Conservation (phyloP, 2,329 filamentous ascomycete genomes). For the Scytalidium sp. region DNA sequence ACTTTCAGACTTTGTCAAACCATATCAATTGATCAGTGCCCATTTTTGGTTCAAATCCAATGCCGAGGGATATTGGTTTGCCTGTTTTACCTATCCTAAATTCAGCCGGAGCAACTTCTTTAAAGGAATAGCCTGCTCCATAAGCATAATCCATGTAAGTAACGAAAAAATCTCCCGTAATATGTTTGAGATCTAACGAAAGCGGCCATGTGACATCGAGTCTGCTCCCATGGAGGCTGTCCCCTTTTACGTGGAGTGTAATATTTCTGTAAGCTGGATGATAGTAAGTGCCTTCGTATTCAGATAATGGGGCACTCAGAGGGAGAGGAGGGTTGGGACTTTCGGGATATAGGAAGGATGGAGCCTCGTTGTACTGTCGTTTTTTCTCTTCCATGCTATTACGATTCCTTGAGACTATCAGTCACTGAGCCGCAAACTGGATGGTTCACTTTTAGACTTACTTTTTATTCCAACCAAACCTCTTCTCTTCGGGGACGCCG, state of each 20-base stretch:
- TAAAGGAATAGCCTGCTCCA: slow-evolving; percentile 12
- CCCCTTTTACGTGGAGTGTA: slow-evolving; percentile 13
- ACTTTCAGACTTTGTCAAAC: slow-evolving; percentile 18
- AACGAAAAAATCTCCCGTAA: slow-evolving; percentile 26
- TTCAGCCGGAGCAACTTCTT: slow-evolving; percentile 16
- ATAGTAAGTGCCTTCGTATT: slow-evolving; percentile 40
- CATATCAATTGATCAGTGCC: slow-evolving; percentile 21
- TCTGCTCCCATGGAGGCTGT: slow-evolving; percentile 4
- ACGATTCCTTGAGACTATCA: slow-evolving; percentile 4
- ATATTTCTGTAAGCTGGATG: slow-evolving; percentile 37
- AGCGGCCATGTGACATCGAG: slow-evolving; percentile 9
- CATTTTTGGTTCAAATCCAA: slow-evolving; percentile 19
- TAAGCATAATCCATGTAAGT: slow-evolving; percentile 10
- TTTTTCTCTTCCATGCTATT: slow-evolving; percentile 14
- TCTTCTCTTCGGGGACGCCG: slow-evolving; percentile 28
- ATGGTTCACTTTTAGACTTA: slow-evolving; percentile 19
- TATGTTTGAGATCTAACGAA: slow-evolving; percentile 18
- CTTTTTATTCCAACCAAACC: slow-evolving; percentile 33
- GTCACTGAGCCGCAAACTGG: not conserved
- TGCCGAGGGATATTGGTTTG: slow-evolving; percentile 13
- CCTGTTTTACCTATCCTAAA: slow-evolving; percentile 22
- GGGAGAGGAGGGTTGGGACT: slow-evolving; percentile 33
- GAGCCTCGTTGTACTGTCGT: slow-evolving; percentile 26
- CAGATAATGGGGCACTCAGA: slow-evolving; percentile 30
- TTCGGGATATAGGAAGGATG: slow-evolving; percentile 35